Percentiles rank a stretch among this genome's conserved stretches.
Conservation (phyloP, 257 asterid genomes). For the Nicotiana benthamiana region DNA sequence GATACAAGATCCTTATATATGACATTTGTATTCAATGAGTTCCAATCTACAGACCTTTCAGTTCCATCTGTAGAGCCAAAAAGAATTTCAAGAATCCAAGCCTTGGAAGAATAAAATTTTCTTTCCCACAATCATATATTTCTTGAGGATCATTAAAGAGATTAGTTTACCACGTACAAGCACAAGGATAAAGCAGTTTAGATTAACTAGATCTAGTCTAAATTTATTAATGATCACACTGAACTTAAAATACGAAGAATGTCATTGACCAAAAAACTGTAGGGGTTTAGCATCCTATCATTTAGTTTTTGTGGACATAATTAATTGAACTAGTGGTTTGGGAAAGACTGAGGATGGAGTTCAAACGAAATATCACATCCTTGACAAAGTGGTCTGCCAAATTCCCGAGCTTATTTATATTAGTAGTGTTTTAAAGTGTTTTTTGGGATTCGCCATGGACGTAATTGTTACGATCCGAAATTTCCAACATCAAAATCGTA, state of each 20-base stretch:
- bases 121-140: background rate
- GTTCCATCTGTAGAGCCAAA: background rate
- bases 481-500: rapidly evolving
- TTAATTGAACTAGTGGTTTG: background rate
- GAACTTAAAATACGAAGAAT: background rate
- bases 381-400: background rate
- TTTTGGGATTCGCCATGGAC: no score
- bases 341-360: background rate
- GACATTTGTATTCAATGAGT: background rate
- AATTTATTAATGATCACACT: background rate
- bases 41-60: background rate
- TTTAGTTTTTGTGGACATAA: background rate
- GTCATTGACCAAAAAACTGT: background rate
- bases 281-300: background rate
- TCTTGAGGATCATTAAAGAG: background rate
- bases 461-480: no score
- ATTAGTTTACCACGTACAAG: background rate
- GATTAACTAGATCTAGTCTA: background rate
- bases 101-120: background rate
- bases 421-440: no score
- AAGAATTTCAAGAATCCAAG: background rate
- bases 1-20: background rate
- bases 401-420: background rate
- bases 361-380: background rate
- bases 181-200: background rate